phyloP scores from a whole-genome alignment of 2,329 filamentous ascomycete species.

The Colletotrichum truncatum region DNA sequence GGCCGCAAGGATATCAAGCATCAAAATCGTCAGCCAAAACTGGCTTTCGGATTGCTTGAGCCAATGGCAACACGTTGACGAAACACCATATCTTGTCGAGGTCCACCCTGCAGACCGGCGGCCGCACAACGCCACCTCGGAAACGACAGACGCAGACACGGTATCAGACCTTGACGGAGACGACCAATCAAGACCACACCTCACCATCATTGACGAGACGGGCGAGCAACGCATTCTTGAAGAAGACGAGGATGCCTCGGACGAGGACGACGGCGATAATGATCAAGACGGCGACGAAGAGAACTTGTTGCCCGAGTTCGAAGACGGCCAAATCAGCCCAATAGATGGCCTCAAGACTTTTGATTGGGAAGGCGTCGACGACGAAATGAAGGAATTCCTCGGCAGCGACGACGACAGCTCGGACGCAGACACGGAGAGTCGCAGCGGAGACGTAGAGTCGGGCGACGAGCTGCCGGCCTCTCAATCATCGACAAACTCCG shows the following conservation, averaged over 20 bases:
- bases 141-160: constrained; percentile 35
- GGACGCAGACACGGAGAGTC: constrained; percentile 42
- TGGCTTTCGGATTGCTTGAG: constrained; percentile 90
- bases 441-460: constrained; percentile 21
- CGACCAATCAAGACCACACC: constrained; percentile 53
- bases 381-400: constrained; percentile 81
- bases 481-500: constrained; percentile 6
- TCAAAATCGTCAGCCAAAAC: constrained; percentile 91
- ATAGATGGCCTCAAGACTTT: constrained; percentile 66
- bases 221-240: constrained; percentile 51
- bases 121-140: constrained; percentile 42
- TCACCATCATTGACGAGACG: constrained; percentile 52
- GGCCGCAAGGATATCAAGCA: constrained; percentile 79
- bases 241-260: constrained; percentile 44
- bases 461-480: constrained; percentile 31
- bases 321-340: constrained; percentile 55
- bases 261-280: constrained; percentile 43
- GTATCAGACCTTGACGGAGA: constrained; percentile 33
- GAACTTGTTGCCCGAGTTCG: constrained; percentile 59
- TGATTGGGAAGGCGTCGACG: constrained; percentile 71
- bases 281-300: constrained; percentile 52
- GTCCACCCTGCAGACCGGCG: constrained; percentile 74
- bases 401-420: constrained; percentile 62
- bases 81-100: constrained; percentile 80
- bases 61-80: constrained; percentile 83